These are phyloP conservation scores for Lecanoromycetidae sp. DNA, from an alignment of 2,329 filamentous ascomycete genomes.

Conservation along the genomic window DNA sequence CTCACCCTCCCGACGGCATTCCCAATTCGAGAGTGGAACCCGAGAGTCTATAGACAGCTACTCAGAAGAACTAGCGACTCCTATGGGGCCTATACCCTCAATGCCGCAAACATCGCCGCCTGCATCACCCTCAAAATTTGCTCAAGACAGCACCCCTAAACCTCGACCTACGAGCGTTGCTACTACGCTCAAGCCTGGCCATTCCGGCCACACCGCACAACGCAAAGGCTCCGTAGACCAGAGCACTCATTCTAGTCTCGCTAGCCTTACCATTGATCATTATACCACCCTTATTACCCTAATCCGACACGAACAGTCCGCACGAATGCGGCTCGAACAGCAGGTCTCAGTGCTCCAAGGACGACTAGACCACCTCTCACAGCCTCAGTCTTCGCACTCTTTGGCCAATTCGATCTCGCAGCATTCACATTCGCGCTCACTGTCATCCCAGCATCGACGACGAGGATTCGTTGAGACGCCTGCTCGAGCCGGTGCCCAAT, in stretches of 20 bases:
- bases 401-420: not conserved
- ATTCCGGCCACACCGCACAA: slow-evolving; percentile 1
- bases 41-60: slow-evolving; percentile 7
- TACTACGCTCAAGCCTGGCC: slow-evolving; percentile 14
- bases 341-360: slow-evolving; percentile 32
- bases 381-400: slow-evolving; percentile 4
- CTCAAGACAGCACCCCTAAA: not conserved
- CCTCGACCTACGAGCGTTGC: slow-evolving; percentile 15
- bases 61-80: not conserved
- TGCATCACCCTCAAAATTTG: not conserved
- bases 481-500: slow-evolving; percentile 3
- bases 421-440: slow-evolving; percentile 10
- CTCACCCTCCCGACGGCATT: slow-evolving; percentile 3
- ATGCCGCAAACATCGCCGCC: slow-evolving; percentile 4
- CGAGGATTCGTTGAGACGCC: slow-evolving; percentile 10
- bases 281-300: slow-evolving; percentile 36
- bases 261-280: slow-evolving; percentile 31
- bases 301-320: slow-evolving; percentile 35
- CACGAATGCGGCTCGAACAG: slow-evolving; percentile 33
- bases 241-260: slow-evolving; percentile 9
- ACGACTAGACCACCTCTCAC: slow-evolving; percentile 22
- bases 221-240: slow-evolving; percentile 8
- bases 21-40: not conserved
- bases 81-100: slow-evolving; percentile 1
- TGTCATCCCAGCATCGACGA: slow-evolving; percentile 10